Conservation (phyloP, 345 rosid genomes). For the Linum usitatissimum region DNA sequence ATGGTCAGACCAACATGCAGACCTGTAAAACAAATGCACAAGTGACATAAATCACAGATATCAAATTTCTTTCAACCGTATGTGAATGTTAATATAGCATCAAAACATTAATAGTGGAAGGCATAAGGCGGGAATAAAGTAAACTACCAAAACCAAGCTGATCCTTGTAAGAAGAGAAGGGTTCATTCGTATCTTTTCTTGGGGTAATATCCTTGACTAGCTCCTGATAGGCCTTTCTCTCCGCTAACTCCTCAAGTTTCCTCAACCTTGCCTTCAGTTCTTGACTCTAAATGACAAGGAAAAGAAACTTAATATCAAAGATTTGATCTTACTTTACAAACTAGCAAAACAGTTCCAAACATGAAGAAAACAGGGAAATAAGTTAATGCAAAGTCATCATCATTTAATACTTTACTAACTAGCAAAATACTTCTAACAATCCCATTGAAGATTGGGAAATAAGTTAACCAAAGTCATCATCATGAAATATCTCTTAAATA, state of each 20-base stretch:
- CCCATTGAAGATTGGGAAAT: too few relatives aligned
- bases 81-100: not conserved
- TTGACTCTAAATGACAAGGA: slow-evolving; percentile 39
- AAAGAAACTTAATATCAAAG: not conserved
- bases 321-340: too few relatives aligned
- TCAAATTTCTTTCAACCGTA: not conserved
- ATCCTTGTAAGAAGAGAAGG: slow-evolving; percentile 92
- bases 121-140: not conserved
- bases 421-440: too few relatives aligned
- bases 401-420: too few relatives aligned
- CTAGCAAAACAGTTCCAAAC: too few relatives aligned
- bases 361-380: too few relatives aligned
- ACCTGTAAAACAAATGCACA: slow-evolving; percentile 32
- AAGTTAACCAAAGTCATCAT: too few relatives aligned
- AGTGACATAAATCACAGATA: not conserved
- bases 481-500: too few relatives aligned
- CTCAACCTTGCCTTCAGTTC: slow-evolving; percentile 57
- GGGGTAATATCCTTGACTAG: slow-evolving; percentile 87
- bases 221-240: slow-evolving; percentile 71
- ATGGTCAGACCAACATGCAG: slow-evolving; percentile 70
- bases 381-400: too few relatives aligned
- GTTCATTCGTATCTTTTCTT: slow-evolving; percentile 41
- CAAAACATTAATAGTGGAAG: not conserved
- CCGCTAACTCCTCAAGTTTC: slow-evolving; percentile 63
- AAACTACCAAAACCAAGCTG: slow-evolving; percentile 76